Conservation (phyloP, 306 rosid genomes). For the Pyrus betulifolia region DNA sequence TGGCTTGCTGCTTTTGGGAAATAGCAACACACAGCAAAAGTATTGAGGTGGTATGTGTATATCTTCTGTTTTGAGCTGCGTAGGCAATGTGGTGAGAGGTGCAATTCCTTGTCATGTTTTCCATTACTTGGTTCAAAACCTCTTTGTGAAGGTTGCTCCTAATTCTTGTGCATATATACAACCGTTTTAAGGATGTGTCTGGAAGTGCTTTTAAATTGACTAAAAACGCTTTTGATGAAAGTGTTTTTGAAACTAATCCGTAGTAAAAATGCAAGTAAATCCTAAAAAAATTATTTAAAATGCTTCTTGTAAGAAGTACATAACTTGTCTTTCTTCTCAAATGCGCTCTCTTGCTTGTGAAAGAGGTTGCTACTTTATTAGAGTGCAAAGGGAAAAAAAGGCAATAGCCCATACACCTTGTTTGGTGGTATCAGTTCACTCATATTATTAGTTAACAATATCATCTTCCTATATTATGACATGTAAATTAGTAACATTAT, state of each 20-base stretch:
- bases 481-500: no score
- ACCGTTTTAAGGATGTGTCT: not conserved
- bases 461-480: no score
- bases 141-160: not conserved
- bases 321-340: not conserved
- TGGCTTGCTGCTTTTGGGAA: constrained; percentile 21
- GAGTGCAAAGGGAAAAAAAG: not conserved
- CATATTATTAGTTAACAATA: not conserved
- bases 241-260: no score
- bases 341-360: not conserved
- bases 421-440: not conserved
- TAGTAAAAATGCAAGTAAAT: no score
- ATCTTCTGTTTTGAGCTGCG: constrained; percentile 7
- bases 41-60: not conserved
- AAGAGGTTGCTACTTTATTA: not conserved
- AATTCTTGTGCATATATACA: not conserved
- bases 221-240: no score
- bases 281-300: no score
- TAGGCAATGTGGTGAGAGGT: constrained; percentile 7
- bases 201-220: no score
- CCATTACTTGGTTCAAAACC: not conserved
- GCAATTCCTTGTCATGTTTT: constrained; percentile 14
- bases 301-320: no score
- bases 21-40: constrained; percentile 26
- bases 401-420: not conserved